A percentile compares a stretch with the other conserved stretches of the same genome.
Evolutionary conservation across 345 rosid species (phyloP).

Genomic region (Salix exigua): DNA sequence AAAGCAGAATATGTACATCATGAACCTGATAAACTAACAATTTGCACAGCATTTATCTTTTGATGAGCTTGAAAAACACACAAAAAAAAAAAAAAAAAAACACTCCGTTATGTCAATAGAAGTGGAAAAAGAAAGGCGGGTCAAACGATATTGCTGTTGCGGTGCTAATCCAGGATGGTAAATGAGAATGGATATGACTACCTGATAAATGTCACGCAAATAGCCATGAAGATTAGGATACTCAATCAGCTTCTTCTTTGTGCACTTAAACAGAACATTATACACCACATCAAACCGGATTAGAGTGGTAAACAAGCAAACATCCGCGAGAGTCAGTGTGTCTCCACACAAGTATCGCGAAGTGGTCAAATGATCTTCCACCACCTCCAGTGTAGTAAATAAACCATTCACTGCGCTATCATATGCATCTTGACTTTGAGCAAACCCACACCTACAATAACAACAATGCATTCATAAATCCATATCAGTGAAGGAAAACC

Average conservation of each 20-base stretch:
- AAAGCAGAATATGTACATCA: neutral
- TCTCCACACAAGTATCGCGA: conserved; percentile 77
- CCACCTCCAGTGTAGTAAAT: conserved; percentile 53
- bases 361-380: conserved; percentile 51
- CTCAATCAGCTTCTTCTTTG: conserved; percentile 72
- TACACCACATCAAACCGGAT: conserved; percentile 77
- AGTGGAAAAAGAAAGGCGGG: neutral
- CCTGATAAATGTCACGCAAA: conserved; percentile 78
- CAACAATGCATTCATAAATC: neutral
- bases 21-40: neutral
- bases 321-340: conserved; percentile 54
- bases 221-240: conserved; percentile 63
- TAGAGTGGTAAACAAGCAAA: conserved; percentile 80
- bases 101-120: neutral
- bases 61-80: neutral
- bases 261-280: conserved; percentile 76
- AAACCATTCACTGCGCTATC: conserved; percentile 60
- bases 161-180: neutral
- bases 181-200: conserved; percentile 6
- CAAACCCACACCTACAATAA: conserved; percentile 69
- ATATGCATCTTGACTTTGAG: conserved; percentile 82
- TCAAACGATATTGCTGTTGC: too few relatives aligned
- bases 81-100: too few relatives aligned
- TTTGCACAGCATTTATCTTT: too few relatives aligned
- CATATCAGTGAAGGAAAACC: neutral